A percentile compares a stretch with the other conserved stretches of the same genome.
phyloP scores from a whole-genome alignment of 2,329 filamentous ascomycete genomes.

The Fusarium anthophilum region DNA sequence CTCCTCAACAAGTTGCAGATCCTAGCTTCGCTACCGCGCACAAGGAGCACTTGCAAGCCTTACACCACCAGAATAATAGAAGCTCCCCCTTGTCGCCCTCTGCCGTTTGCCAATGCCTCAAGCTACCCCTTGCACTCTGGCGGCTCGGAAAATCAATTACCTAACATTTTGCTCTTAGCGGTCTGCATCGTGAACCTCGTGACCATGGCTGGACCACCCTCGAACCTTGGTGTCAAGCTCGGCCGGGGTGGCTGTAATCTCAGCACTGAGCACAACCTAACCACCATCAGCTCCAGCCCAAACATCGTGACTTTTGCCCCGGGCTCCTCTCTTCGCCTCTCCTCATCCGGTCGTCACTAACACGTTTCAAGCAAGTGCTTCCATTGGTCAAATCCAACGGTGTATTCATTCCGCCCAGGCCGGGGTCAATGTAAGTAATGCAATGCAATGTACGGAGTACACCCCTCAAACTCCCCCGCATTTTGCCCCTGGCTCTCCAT shows the following conservation, averaged over 20 bases:
- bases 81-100: background rate
- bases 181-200: slow-evolving; percentile 26
- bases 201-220: slow-evolving; percentile 24
- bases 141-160: slow-evolving; percentile 33
- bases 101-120: slow-evolving; percentile 32
- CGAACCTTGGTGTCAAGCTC: slow-evolving; percentile 23
- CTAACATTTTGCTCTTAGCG: slow-evolving; percentile 41
- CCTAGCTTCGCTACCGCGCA: slow-evolving; percentile 18
- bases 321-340: slow-evolving; percentile 8
- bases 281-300: slow-evolving; percentile 20
- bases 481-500: slow-evolving; percentile 18
- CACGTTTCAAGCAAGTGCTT: slow-evolving; percentile 14
- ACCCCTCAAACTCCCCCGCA: slow-evolving; percentile 29
- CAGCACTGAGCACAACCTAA: slow-evolving; percentile 1
- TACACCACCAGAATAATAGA: slow-evolving; percentile 11
- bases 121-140: slow-evolving; percentile 26
- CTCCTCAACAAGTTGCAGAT: slow-evolving; percentile 30
- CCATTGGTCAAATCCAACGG: slow-evolving; percentile 30
- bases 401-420: slow-evolving; percentile 11
- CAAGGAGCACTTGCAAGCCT: slow-evolving; percentile 30
- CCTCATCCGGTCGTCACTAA: slow-evolving; percentile 19
- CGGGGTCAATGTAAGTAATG: background rate
- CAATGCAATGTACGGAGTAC: background rate
- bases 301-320: slow-evolving; percentile 39
- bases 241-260: slow-evolving; percentile 23